phyloP scores from a whole-genome alignment of 192 early-diverging fungal genomes.

The Rhizophagus sp. region DNA sequence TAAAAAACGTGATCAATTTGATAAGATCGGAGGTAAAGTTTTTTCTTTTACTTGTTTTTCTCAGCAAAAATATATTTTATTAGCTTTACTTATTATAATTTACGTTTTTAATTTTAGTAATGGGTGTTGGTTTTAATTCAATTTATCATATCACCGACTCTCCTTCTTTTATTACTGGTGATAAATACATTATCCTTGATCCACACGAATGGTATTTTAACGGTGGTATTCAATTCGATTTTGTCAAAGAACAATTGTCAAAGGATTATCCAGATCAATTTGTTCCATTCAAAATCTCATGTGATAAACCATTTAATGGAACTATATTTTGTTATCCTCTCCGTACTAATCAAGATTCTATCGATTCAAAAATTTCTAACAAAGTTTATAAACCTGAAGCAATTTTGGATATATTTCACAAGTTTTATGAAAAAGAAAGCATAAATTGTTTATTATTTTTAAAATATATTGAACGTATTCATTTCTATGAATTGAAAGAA shows the following conservation, averaged over 20 bases:
- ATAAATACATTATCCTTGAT: conserved; percentile 37
- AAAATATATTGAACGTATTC: conserved; percentile 36
- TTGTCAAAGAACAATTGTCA: conserved; percentile 5
- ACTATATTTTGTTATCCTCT: conserved; percentile 45
- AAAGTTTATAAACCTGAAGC: conserved; percentile 28
- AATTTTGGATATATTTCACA: conserved; percentile 35
- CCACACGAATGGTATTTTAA: conserved; percentile 35
- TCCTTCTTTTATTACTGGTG: conserved; percentile 37
- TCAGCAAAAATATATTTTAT: too few relatives aligned
- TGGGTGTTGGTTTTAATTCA: conserved; percentile 8
- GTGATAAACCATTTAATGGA: conserved; percentile 32
- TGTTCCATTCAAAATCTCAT: conserved; percentile 26
- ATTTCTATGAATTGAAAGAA: conserved; percentile 37
- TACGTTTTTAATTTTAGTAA: background rate
- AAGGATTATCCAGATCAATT: conserved; percentile 34
- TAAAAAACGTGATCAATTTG: conserved; percentile 25
- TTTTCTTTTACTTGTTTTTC: too few relatives aligned
- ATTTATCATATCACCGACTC: conserved; percentile 45
- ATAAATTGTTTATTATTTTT: conserved; percentile 38
- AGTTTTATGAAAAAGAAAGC: conserved; percentile 31
- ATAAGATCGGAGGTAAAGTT: conserved; percentile 1
- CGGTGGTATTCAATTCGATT: conserved; percentile 30
- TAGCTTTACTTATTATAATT: too few relatives aligned
- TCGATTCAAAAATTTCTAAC: conserved; percentile 31
- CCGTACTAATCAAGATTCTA: conserved; percentile 31